Base-by-base conservation (phyloP, 345 rosid genomes). In the Trapa incisa region DNA sequence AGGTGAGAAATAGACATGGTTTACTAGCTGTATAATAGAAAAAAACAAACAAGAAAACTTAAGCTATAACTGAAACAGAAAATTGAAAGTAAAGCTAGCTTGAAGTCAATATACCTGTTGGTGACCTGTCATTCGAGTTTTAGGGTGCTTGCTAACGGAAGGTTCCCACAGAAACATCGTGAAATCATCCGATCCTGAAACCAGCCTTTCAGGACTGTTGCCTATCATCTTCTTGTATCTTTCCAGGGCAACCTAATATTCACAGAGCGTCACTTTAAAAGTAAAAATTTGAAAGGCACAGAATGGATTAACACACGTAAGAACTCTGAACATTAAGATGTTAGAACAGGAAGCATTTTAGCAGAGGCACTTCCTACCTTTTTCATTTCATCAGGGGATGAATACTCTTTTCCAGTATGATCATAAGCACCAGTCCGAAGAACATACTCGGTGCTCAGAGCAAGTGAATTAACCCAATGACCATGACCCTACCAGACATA, bases 121-220 rank as follows among this genome's bases (percentile, higher is more conserved):
- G 76, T 93, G 97, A 68, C 98, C 98, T 6, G 91, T 87, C 85
- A 93, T 80, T 8, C 88, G 96, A 47, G 86, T 80, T 78, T 81
- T 91, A 32, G 87, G 81, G 71, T 90, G 95, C 69, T 93, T 87
- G 80, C 86, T 83, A 65, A 80, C 80, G 66, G 90, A 78, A 66
- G 96, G 98, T 64, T 93, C 97, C 98, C 97, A 93, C 36, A 93
- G 93, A 67, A 92, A 86, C 98, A 92, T 86, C 5, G 98, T 92
- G 74, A 79, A 84, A 83, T 92, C 98, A 80, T 93, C 97, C 71
- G 97, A 93, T 61, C 97, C 98, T 50, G 97, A 89, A 52, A 93
- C 97, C 77, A 90, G 82, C 80, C 97, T 83, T 82, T 93, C 96
- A 72, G 95, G 92, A 47, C 86, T 81, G 64, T 71, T 78, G 65